These are phyloP conservation scores for Yamadazyma endophytica DNA, from an alignment of 805 yeast species.

Conservation along the genomic window DNA sequence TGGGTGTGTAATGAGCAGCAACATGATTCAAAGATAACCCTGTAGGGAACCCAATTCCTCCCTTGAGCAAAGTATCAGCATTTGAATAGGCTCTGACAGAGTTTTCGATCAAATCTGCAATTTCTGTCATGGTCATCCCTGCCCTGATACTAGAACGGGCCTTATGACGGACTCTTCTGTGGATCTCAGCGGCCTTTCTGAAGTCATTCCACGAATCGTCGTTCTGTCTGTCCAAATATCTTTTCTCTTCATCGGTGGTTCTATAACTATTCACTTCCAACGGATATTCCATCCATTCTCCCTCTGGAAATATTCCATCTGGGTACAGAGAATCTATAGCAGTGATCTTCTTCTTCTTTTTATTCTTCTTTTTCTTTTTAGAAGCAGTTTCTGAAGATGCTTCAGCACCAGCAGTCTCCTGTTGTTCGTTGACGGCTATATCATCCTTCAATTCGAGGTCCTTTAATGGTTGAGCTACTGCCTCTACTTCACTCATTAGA, in stretches of 20 bases:
- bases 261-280: constrained; percentile 63
- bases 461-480: constrained; percentile 1
- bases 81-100: constrained; percentile 72
- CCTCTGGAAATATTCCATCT: constrained; percentile 75
- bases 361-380: constrained; percentile 42
- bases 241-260: constrained; percentile 79
- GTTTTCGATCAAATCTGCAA: constrained; percentile 86
- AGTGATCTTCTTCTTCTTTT: constrained; percentile 50
- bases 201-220: constrained; percentile 74
- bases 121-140: constrained; percentile 87
- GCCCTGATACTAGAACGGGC: constrained; percentile 75
- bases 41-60: constrained; percentile 98
- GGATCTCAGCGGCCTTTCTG: constrained; percentile 95
- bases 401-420: constrained; percentile 2
- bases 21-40: constrained; percentile 89
- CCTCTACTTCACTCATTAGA: constrained; percentile 3
- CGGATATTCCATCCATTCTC: constrained; percentile 79
- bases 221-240: constrained; percentile 68
- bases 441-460: not conserved
- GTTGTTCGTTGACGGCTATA: constrained; percentile 11
- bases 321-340: constrained; percentile 68
- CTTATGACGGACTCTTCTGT: constrained; percentile 81
- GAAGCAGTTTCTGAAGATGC: constrained; percentile 1
- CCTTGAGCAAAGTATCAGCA: constrained; percentile 57
- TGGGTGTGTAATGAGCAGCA: constrained; percentile 98